Evolutionary conservation across 169 alveolate genomes (phyloP), one percentile per base, ranked within the genome.

Genomic region (Cryptosporidium muris): DNA sequence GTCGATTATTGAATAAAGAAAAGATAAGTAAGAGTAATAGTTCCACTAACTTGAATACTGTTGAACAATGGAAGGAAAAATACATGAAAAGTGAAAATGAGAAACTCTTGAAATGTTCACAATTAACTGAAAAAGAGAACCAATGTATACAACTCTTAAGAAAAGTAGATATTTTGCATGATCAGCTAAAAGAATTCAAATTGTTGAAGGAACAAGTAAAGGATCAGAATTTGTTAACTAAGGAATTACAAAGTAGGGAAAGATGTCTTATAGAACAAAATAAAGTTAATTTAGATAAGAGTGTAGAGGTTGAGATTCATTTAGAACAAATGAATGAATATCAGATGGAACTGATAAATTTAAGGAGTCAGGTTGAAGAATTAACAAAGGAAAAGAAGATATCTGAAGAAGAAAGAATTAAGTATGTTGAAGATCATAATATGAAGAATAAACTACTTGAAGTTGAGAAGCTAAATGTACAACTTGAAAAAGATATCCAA

Each of bases 1-100:
- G 85, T n/a, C 54, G 85, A 45, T 58, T 43, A 34, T 58, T 58
- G 14, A 74, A 66, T 16, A 51, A 68, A 14, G 85, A 74, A 51
- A 74, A 58, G 85, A 74, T 58, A 58, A 40, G 54, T 38, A 53
- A 38, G 14, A 74, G 60, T 34, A 74, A 54, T 42, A 58, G 45
- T 74, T 38, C 14, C 12, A 47, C 85, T 37, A 63, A 74, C 1
- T 36, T 12, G 9, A 14, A 54, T 12, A 53, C 68, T 14, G 42
- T 37, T 7, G 74, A 74, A 37, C 85, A 58, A 8, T 74, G 85
- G 85, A 74, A 74, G 36, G 85, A 74, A 9, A 74, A 54, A 52
- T 60, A 45, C 25, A 68, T 68, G 48, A 74, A 64, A 48, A 58
- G 63, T 1, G 85, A 74, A 37, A 54, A 74, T 37, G 85, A 74